A percentile compares a stretch with the other conserved stretches of the same genome.
These are phyloP conservation scores for Pinus taeda DNA, from an alignment of 75 land plant genomes.

Conservation along the genomic window DNA sequence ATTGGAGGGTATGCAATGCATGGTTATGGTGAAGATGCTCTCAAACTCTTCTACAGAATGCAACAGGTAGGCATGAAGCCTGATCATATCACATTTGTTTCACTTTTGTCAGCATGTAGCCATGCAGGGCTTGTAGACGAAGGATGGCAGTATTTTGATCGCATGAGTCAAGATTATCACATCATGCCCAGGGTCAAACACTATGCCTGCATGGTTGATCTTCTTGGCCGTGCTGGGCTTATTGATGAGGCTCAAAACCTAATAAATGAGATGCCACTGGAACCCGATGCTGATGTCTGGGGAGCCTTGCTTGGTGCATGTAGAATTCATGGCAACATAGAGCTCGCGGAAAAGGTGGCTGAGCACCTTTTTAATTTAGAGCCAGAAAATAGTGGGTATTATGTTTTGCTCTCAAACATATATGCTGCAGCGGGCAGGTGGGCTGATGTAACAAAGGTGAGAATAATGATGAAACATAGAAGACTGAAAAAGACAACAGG, in stretches of 20 bases:
- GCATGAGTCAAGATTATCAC: slow-evolving; percentile 7
- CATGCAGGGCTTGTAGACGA: slow-evolving; percentile 27
- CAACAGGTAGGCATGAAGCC: slow-evolving; percentile 9
- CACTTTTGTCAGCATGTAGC: slow-evolving; percentile 18
- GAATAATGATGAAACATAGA: slow-evolving; percentile 9
- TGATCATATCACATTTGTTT: slow-evolving; percentile 16
- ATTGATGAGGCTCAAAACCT: slow-evolving; percentile 12
- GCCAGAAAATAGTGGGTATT: slow-evolving; percentile 6
- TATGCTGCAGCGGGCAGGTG: slow-evolving; percentile 21
- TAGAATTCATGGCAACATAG: slow-evolving; percentile 12
- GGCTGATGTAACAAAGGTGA: slow-evolving; percentile 15
- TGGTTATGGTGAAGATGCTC: slow-evolving; percentile 15
- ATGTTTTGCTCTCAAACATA: slow-evolving; percentile 23
- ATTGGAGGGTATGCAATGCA: slow-evolving; percentile 16
- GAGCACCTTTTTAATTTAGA: slow-evolving; percentile 12
- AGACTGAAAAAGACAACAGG: slow-evolving; percentile 18
- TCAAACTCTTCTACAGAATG: slow-evolving; percentile 14
- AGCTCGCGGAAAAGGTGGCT: slow-evolving; percentile 8
- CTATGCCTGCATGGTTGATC: slow-evolving; percentile 25
- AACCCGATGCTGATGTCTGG: slow-evolving; percentile 18
- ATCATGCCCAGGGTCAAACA: slow-evolving; percentile 1
- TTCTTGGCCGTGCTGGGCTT: slow-evolving; percentile 24
- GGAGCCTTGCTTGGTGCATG: slow-evolving; percentile 23
- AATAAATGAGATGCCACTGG: slow-evolving; percentile 18
- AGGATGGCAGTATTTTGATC: slow-evolving; percentile 9